These are phyloP conservation scores for Tulasnella sp. DNA, from an alignment of 768 basidiomycete genomes.

Conservation along the genomic window DNA sequence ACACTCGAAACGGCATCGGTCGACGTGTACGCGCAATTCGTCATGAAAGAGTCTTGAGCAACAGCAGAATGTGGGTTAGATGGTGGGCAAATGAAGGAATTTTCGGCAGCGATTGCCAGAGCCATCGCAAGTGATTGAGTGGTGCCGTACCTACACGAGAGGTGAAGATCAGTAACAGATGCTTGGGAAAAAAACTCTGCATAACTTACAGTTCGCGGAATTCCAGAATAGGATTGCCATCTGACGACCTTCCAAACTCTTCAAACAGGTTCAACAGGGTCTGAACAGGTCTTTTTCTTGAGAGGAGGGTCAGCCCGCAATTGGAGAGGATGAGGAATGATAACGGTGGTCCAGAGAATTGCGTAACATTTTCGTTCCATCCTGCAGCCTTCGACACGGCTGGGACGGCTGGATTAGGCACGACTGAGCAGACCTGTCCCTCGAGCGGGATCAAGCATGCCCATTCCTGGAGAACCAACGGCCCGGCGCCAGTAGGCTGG, in stretches of 20 bases:
- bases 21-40: constrained; percentile 44
- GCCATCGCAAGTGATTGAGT: constrained; percentile 93
- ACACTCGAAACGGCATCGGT: constrained; percentile 31
- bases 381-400: neutral
- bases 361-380: constrained; percentile 72
- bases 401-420: constrained; percentile 48
- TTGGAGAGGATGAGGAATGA: constrained; percentile 89
- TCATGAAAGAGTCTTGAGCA: constrained; percentile 15
- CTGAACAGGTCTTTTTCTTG: constrained; percentile 79
- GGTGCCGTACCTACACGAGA: constrained; percentile 66
- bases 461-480: constrained; percentile 68
- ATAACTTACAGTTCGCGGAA: constrained; percentile 68
- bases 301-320: constrained; percentile 74
- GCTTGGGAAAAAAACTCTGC: neutral
- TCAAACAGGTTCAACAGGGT: constrained; percentile 78
- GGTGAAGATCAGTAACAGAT: neutral
- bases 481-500: constrained; percentile 12
- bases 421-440: constrained; percentile 77
- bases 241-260: constrained; percentile 46
- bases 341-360: constrained; percentile 66
- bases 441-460: constrained; percentile 73
- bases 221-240: constrained; percentile 74
- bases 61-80: constrained; percentile 12
- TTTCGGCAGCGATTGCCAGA: constrained; percentile 77
- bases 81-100: constrained; percentile 55